Base-by-base conservation (phyloP, 345 rosid species). In the Boechera divaricarpa region DNA sequence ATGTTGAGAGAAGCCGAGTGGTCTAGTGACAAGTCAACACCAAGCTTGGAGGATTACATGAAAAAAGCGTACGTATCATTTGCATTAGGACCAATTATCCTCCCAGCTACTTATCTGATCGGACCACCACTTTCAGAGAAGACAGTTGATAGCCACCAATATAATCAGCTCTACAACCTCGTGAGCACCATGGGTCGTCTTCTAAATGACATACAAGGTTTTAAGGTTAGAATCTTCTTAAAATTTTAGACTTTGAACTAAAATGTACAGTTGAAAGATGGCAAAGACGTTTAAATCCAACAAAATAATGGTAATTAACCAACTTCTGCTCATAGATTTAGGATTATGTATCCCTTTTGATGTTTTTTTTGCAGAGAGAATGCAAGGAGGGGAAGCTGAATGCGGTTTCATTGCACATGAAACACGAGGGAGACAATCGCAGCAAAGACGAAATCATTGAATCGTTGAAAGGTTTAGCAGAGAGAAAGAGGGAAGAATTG, bases 151-250 rank as follows among this genome's bases (percentile, higher is more conserved):
- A 80, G 83, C 79, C 18, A 52, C 0, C 89, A 89, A 77, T 78
- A 77, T 28, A 74, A 76, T 41, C 61, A 79, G 53, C 82, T 95
- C 21, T 89, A 44, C 63, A 69, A 82, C 82, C 81, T 83, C 29
- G 79, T 89, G 85, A 86, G 98, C 83, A 92, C 90, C 16, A 81
- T 88, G 28, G 99, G 97, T 57, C 97, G 98, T 67, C 91, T 92
- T 35, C 89, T 90, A 59, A 95, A 92, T 41, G 98, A 92, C 77
- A 83, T 86, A 67, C 87, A 83, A 56, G 72, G 90, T 73, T 89
- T 88, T 66, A 77, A 95, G 91, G 97, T 88, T 42, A 26, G 58
- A 11, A 16, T 47, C 58, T 55, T 6, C 56, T 59, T 12, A 2
- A 54, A 28, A 5, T 2, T 11, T 21, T 15, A 6, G 6, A 38